Conservation (phyloP, 768 basidiomycete genomes). For the Mycena alexandri region DNA sequence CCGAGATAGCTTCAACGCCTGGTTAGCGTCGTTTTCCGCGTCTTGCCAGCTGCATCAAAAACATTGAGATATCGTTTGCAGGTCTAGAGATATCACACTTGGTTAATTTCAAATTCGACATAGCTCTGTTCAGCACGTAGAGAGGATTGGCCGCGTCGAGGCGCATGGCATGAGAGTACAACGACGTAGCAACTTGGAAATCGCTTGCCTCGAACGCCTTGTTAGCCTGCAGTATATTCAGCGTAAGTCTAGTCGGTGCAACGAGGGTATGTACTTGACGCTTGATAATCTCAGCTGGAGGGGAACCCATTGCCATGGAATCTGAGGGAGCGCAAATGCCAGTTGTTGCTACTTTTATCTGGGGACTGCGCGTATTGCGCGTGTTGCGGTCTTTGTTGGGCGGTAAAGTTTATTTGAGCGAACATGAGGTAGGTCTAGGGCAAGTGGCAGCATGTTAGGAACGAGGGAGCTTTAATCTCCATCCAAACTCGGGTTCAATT, state of each 20-base stretch:
- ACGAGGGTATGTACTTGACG: conserved; percentile 1
- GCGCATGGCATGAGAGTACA: conserved; percentile 20
- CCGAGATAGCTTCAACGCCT: background rate
- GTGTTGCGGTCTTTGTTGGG: no score
- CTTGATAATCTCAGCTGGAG: conserved; percentile 15
- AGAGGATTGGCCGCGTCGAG: conserved; percentile 13
- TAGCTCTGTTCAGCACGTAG: conserved; percentile 22
- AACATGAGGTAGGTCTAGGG: no score
- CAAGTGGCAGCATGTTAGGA: no score
- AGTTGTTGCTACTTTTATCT: no score
- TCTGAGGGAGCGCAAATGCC: no score
- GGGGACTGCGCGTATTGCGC: no score
- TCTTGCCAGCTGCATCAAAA: conserved; percentile 11
- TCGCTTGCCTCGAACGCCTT: conserved; percentile 16
- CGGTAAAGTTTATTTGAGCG: no score
- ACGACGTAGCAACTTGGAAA: conserved; percentile 3
- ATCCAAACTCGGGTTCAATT: no score
- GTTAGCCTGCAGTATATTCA: conserved; percentile 12
- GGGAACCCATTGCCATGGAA: background rate
- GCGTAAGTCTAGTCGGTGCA: background rate
- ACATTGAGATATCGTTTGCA: background rate
- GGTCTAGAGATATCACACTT: background rate
- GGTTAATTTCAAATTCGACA: conserved; percentile 15
- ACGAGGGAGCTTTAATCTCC: no score
- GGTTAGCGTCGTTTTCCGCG: conserved; percentile 14